A percentile compares a stretch with the other conserved stretches of the same genome.
Conservation (phyloP, 192 early-diverging fungal genomes). For the Backusella australiensis region DNA sequence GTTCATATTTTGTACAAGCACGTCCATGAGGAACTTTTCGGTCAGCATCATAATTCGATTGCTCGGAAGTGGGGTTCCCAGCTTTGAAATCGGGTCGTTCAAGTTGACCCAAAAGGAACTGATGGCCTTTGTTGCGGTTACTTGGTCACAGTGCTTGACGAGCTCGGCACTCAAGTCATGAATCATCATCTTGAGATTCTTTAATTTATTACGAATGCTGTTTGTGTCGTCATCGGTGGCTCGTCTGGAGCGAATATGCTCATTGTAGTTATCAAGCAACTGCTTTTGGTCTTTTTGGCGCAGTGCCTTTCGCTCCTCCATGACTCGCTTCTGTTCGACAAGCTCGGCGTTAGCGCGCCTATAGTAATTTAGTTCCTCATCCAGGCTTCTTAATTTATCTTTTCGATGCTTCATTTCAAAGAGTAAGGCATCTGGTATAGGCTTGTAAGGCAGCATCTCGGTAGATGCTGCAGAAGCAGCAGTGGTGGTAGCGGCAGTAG, state of each 20-base stretch:
- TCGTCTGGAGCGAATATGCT: conserved; percentile 35
- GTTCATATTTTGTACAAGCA: conserved; percentile 44
- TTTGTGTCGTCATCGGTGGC: conserved; percentile 45
- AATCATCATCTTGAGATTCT: conserved; percentile 36
- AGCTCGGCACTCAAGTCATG: conserved; percentile 35
- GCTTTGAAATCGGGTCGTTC: conserved; percentile 28
- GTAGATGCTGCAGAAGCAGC: neutral
- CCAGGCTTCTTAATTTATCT: neutral
- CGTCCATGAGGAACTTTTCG: conserved; percentile 54
- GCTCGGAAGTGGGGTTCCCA: conserved; percentile 36
- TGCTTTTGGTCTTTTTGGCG: conserved; percentile 19
- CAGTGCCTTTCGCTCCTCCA: neutral
- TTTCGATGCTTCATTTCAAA: conserved; percentile 2
- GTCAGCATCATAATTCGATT: conserved; percentile 45
- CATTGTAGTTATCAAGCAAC: conserved; percentile 24
- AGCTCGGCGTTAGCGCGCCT: neutral
- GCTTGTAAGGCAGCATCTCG: conserved; percentile 2
- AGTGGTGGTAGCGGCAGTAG: neutral
- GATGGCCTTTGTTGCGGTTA: conserved; percentile 28
- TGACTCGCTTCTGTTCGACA: neutral
- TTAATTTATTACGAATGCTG: conserved; percentile 38
- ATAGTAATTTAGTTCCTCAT: neutral
- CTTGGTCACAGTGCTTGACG: conserved; percentile 17
- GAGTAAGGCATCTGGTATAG: neutral
- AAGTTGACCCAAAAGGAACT: conserved; percentile 35